Conservation (phyloP, 345 rosid species). For the Arabis hirsuta region DNA sequence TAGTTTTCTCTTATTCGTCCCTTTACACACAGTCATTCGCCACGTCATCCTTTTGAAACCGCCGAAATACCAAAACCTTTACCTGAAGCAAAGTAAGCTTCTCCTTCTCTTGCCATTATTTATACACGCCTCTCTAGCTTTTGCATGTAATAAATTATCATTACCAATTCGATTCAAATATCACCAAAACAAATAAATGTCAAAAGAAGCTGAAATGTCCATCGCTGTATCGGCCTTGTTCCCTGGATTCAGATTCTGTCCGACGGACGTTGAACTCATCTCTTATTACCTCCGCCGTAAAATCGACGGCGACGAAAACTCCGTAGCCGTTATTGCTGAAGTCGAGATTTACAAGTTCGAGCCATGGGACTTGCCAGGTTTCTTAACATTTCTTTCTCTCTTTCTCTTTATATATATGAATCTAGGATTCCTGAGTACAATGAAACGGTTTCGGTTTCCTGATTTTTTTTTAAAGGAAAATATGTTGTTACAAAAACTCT, state of each 20-base stretch:
- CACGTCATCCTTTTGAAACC: slow-evolving; percentile 29
- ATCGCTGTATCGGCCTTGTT: slow-evolving; percentile 67
- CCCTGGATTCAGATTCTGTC: slow-evolving; percentile 87
- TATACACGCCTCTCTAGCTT: slow-evolving; percentile 13
- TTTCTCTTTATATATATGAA: too few relatives aligned
- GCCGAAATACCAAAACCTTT: slow-evolving; percentile 37
- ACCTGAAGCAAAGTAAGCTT: slow-evolving; percentile 42
- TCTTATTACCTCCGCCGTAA: slow-evolving; percentile 79
- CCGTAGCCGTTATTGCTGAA: slow-evolving; percentile 74
- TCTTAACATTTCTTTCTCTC: not conserved
- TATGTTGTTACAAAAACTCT: too few relatives aligned
- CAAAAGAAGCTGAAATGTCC: slow-evolving; percentile 67
- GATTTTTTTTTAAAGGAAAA: too few relatives aligned
- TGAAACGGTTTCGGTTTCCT: too few relatives aligned
- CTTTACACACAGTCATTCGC: slow-evolving; percentile 11
- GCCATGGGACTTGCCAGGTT: slow-evolving; percentile 97
- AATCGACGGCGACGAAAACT: slow-evolving; percentile 66
- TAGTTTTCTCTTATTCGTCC: slow-evolving; percentile 27
- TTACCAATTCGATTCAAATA: not conserved
- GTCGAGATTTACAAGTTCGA: slow-evolving; percentile 75
- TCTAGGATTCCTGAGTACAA: too few relatives aligned
- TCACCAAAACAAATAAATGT: slow-evolving; percentile 21
- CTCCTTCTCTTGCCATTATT: slow-evolving; percentile 16
- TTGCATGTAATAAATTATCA: not conserved
- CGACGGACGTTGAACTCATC: slow-evolving; percentile 81